A percentile compares a stretch with the other conserved stretches of the same genome.
Conservation (phyloP, 805 yeast species). For the Blastobotrys mokoenaii region DNA sequence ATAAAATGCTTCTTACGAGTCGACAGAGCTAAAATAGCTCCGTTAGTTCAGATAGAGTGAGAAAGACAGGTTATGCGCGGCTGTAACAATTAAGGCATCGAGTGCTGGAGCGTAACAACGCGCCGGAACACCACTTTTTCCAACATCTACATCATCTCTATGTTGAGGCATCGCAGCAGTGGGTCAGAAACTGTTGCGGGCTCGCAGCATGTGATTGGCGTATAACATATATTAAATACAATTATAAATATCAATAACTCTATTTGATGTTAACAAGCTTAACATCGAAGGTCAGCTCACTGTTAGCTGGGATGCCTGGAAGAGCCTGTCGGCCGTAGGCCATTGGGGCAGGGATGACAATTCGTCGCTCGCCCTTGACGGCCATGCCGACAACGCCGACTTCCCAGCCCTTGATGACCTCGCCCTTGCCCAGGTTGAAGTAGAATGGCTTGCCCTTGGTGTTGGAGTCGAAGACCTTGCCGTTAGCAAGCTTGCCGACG, state of each 20-base stretch:
- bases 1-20: too few relatives aligned
- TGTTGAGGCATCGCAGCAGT: too few relatives aligned
- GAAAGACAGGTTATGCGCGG: too few relatives aligned
- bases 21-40: too few relatives aligned
- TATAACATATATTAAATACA: not conserved
- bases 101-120: too few relatives aligned
- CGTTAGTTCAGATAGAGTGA: too few relatives aligned
- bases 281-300: slow-evolving; percentile 92
- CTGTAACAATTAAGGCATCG: too few relatives aligned
- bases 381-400: slow-evolving; percentile 98
- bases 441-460: slow-evolving; percentile 93
- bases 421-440: slow-evolving; percentile 91
- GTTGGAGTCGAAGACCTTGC: slow-evolving; percentile 94
- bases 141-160: too few relatives aligned
- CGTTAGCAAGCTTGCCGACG: slow-evolving; percentile 95
- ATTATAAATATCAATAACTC: not conserved
- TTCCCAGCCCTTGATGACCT: slow-evolving; percentile 98
- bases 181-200: too few relatives aligned
- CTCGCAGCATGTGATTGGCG: too few relatives aligned
- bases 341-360: slow-evolving; percentile 88
- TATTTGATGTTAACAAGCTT: slow-evolving; percentile 86
- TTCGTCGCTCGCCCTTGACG: slow-evolving; percentile 98
- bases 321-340: slow-evolving; percentile 92
- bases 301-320: slow-evolving; percentile 97
- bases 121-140: too few relatives aligned